Evolutionary conservation across 495 filamentous ascomycete species (phyloP), one percentile per base, ranked within the genome.

Genomic region (Lepidopterella palustris): DNA sequence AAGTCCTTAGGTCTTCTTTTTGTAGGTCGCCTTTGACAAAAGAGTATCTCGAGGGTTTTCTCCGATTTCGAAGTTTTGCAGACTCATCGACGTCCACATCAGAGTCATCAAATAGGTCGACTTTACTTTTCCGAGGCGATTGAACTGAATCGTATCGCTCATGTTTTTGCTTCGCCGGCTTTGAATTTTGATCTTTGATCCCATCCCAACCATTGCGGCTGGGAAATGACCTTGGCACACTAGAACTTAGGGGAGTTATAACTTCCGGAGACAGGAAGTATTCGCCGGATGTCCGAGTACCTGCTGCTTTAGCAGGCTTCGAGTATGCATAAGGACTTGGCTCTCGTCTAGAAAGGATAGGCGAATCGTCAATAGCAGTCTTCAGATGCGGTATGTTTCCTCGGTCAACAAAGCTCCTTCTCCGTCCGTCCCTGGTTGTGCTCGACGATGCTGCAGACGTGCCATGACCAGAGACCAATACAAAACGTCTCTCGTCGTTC

Each of bases 261-360:
- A 54, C 21, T 20, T 70, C 67, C n/a, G 69, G 64, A 23, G 69
- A 69, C 18, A 70, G 62, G 23, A 64, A 62, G 50, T 63, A 68
- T 21, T 71, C 67, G 10, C 45, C 57, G 24, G 59, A 57, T 11
- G 62, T 57, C 0, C 56, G 67, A 8, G 61, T 61, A 39, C 35
- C 47, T 18, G 47, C 48, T 29, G 57, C 58, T 26, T 61, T 66
- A 11, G 55, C 42, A 11, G 63, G 61, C 47, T 68, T 72, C 13
- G 66, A 68, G 57, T 63, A 71, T 11, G 70, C 62, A 49, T 75
- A 75, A 3, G 73, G 73, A 15, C 70, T 72, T 4, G 70, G 61
- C 6, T 61, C 63, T 28, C 73, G 56, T 50, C 62, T 53, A 18
- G 57, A 40, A 35, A 71, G 58, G 47, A 72, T 57, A 9, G 69